Conservation (phyloP, 2,329 filamentous ascomycete genomes). For the Neonectria hederae region DNA sequence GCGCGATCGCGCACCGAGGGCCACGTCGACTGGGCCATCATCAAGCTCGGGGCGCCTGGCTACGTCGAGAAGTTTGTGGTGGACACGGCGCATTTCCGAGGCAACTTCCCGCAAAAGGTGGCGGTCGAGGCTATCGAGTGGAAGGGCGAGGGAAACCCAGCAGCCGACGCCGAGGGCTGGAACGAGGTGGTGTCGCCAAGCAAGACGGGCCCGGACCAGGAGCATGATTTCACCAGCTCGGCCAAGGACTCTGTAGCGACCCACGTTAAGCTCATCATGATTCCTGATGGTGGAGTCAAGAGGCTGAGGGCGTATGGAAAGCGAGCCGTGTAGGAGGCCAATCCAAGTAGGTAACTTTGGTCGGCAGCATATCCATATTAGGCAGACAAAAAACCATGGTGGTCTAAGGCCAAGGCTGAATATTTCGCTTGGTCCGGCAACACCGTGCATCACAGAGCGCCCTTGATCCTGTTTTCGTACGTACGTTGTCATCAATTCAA, state of each 20-base stretch:
- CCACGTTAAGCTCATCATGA: slow-evolving; percentile 90
- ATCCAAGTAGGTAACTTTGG: too few species aligned
- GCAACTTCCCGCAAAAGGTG: slow-evolving; percentile 84
- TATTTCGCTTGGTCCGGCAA: not conserved
- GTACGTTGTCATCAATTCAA: slow-evolving; percentile 26
- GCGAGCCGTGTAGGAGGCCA: slow-evolving; percentile 39
- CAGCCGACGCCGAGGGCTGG: slow-evolving; percentile 69
- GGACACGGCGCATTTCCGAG: slow-evolving; percentile 84
- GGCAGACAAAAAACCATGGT: slow-evolving; percentile 8
- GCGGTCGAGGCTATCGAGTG: slow-evolving; percentile 71
- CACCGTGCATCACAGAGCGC: not conserved
- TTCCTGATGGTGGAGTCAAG: slow-evolving; percentile 94
- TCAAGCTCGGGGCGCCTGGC: slow-evolving; percentile 74
- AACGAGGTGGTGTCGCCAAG: slow-evolving; percentile 70
- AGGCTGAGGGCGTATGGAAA: slow-evolving; percentile 68
- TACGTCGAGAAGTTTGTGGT: slow-evolving; percentile 74
- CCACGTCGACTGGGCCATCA: slow-evolving; percentile 84
- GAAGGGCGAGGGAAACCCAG: slow-evolving; percentile 63
- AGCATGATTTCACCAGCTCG: slow-evolving; percentile 71
- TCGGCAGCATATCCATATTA: not conserved
- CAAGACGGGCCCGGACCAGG: slow-evolving; percentile 76
- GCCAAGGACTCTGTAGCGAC: slow-evolving; percentile 71
- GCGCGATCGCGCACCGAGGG: slow-evolving; percentile 75
- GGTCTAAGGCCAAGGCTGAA: not conserved
- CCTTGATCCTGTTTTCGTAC: not conserved